phyloP scores from a whole-genome alignment of 768 basidiomycete species.

The Mrakia blollopis region DNA sequence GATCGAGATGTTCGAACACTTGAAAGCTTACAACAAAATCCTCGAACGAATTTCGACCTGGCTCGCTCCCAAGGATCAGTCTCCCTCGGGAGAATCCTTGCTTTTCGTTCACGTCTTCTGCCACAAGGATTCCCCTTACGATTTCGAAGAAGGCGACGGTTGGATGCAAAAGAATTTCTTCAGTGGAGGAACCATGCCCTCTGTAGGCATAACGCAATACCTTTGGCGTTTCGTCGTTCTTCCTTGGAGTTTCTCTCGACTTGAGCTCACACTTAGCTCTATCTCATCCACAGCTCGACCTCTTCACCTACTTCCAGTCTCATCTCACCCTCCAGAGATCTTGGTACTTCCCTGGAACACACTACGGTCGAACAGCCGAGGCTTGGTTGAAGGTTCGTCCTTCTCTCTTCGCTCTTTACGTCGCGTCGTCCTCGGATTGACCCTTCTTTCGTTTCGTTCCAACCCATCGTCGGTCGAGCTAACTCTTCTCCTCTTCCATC shows the following conservation, averaged over 20 bases:
- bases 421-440: not conserved
- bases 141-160: constrained; percentile 63
- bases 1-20: constrained; percentile 71
- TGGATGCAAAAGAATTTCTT: constrained; percentile 59
- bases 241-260: constrained; percentile 50
- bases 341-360: constrained; percentile 60
- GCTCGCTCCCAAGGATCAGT: constrained; percentile 51
- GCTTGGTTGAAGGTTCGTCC: constrained; percentile 53
- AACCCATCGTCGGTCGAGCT: too few relatives aligned
- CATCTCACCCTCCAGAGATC: constrained; percentile 57
- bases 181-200: constrained; percentile 66
- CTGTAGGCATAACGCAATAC: too few relatives aligned
- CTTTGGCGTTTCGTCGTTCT: constrained; percentile 42
- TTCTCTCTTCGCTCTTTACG: not conserved
- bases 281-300: constrained; percentile 38
- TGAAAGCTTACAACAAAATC: constrained; percentile 66
- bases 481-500: not conserved
- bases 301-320: constrained; percentile 57
- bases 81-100: constrained; percentile 46
- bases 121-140: constrained; percentile 59
- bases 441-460: too few relatives aligned
- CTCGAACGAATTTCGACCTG: constrained; percentile 61
- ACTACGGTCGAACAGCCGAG: constrained; percentile 62
- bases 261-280: constrained; percentile 28
- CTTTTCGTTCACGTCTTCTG: constrained; percentile 70